Evolutionary conservation across 1,284 basidiomycete genomes (phyloP).

Genomic region (Moesziomyces sp.): DNA sequence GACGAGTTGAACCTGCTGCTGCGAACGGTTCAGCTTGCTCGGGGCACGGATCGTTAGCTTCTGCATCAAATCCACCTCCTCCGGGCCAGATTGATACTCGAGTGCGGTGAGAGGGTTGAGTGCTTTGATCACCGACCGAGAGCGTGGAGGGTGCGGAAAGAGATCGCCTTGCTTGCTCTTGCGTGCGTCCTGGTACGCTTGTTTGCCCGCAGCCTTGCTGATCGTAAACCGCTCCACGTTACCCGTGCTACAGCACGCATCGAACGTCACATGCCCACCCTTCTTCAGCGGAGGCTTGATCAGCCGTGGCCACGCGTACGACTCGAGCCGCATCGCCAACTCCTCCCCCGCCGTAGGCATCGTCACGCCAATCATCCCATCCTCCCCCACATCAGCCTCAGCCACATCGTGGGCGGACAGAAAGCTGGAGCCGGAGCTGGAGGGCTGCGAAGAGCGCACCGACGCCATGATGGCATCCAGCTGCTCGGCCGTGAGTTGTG

Average conservation of each 20-base stretch:
- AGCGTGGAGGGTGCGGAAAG: conserved; percentile 77
- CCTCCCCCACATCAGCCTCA: neutral
- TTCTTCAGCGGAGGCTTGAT: conserved; percentile 89
- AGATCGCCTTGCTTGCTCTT: conserved; percentile 93
- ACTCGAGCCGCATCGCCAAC: conserved; percentile 53
- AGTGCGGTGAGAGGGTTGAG: conserved; percentile 33
- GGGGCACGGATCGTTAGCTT: conserved; percentile 19
- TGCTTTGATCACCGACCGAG: conserved; percentile 23
- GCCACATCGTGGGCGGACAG: neutral
- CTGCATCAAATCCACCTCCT: conserved; percentile 7
- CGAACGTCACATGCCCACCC: conserved; percentile 91
- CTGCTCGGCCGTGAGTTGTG: conserved; percentile 30
- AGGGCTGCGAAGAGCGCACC: conserved; percentile 14
- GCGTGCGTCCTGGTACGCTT: conserved; percentile 92
- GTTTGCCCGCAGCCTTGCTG: conserved; percentile 90
- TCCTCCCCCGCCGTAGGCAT: conserved; percentile 13
- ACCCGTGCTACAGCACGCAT: conserved; percentile 84
- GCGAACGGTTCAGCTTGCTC: conserved; percentile 9
- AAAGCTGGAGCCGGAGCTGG: neutral
- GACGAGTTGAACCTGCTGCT: conserved; percentile 2
- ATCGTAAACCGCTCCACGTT: conserved; percentile 90
- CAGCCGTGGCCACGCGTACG: conserved; percentile 81
- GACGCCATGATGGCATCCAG: conserved; percentile 34
- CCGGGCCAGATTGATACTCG: conserved; percentile 7
- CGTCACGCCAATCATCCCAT: conserved; percentile 2